Conservation (phyloP, 257 asterid species). For the Henckelia pumila region DNA sequence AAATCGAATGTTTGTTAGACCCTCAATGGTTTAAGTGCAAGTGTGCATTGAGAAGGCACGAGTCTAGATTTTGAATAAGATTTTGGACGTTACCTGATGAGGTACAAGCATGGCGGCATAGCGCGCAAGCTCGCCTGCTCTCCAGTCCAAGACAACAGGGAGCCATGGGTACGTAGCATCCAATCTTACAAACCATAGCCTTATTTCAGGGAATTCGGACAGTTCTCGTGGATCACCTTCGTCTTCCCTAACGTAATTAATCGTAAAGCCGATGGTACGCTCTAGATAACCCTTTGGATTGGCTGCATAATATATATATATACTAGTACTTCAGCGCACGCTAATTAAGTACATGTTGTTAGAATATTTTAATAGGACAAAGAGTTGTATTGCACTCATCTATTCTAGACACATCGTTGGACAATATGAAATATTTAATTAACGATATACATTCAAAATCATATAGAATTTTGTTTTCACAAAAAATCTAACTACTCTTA, state of each 20-base stretch:
- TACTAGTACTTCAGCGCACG: no score
- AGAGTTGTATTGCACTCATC: no score
- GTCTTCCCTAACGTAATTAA: slow-evolving; percentile 64
- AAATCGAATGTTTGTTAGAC: no score
- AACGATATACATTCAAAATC: no score
- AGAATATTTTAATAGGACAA: no score
- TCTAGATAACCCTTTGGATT: slow-evolving; percentile 59
- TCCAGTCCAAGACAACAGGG: slow-evolving; percentile 81
- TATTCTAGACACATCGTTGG: no score
- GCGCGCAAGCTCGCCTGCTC: slow-evolving; percentile 93
- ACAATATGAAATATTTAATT: no score
- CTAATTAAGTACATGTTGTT: no score
- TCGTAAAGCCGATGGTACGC: slow-evolving; percentile 71
- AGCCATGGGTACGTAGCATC: slow-evolving; percentile 85
- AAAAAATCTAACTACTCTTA: no score
- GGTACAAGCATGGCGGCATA: slow-evolving; percentile 91
- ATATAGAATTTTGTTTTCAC: no score
- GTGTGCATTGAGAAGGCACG: no score
- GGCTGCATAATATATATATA: slow-evolving; percentile 32
- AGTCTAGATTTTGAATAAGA: not conserved
- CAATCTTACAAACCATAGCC: slow-evolving; percentile 78
- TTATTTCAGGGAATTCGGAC: slow-evolving; percentile 78
- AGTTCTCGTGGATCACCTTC: slow-evolving; percentile 68
- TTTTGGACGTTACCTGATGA: slow-evolving; percentile 67
- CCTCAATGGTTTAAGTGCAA: no score